These are phyloP conservation scores for Crithidia brevicula DNA, from an alignment of 208 protist genomes.

Conservation along the genomic window DNA sequence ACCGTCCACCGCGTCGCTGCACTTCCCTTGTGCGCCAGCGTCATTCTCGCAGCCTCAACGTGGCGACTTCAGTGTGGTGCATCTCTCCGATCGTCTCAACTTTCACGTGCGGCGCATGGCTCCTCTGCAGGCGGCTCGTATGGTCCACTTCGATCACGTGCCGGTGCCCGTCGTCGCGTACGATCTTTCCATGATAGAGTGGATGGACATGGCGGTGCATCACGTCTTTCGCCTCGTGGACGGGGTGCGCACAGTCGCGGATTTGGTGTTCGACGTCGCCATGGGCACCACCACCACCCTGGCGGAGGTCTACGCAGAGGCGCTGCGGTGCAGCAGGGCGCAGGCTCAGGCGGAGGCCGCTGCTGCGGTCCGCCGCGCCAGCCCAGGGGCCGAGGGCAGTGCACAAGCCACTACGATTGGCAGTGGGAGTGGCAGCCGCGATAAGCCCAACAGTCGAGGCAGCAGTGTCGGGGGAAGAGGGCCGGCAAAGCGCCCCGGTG, in stretches of 20 bases:
- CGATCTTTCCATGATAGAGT: slow-evolving; percentile 44
- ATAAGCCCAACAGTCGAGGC: slow-evolving; percentile 2
- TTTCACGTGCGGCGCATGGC: slow-evolving; percentile 71
- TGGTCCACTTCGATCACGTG: slow-evolving; percentile 56
- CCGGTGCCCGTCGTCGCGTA: slow-evolving; percentile 60
- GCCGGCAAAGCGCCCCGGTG: neutral
- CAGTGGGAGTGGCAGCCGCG: neutral
- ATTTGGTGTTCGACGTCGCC: slow-evolving; percentile 62
- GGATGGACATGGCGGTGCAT: slow-evolving; percentile 70
- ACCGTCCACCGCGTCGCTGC: too few relatives aligned
- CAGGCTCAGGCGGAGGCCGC: neutral
- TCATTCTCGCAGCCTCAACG: slow-evolving; percentile 13
- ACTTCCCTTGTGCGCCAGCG: neutral
- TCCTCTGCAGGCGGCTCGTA: slow-evolving; percentile 42
- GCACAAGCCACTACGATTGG: neutral
- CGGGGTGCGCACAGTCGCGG: slow-evolving; percentile 67
- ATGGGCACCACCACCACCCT: slow-evolving; percentile 50
- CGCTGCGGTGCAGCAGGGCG: slow-evolving; percentile 28
- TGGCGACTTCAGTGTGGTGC: slow-evolving; percentile 35
- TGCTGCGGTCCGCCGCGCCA: too few relatives aligned
- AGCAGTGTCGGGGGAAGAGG: neutral
- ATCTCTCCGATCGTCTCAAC: slow-evolving; percentile 55
- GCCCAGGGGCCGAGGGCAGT: too few relatives aligned
- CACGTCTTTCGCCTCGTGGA: slow-evolving; percentile 68
- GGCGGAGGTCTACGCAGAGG: slow-evolving; percentile 46